These are phyloP conservation scores for Hibiscus tridactylites DNA, from an alignment of 345 rosid genomes.

Conservation along the genomic window DNA sequence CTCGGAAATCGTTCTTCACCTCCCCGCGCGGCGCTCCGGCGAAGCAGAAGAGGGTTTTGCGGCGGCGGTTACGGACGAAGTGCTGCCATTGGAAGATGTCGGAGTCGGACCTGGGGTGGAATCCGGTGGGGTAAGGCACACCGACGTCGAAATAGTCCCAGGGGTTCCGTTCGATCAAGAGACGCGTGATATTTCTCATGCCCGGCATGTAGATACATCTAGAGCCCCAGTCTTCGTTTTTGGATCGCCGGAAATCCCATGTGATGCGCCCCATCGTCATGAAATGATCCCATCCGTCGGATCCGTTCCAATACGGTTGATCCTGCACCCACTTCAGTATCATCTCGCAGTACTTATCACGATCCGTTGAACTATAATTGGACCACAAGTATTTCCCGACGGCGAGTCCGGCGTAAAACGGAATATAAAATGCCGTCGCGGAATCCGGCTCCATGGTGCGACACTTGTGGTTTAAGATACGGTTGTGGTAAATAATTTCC, in stretches of 20 bases:
- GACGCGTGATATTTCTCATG: conserved; percentile 92
- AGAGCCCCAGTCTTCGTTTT: conserved; percentile 80
- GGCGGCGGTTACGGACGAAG: conserved; percentile 44
- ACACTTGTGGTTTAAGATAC: conserved; percentile 68
- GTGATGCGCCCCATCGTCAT: conserved; percentile 90
- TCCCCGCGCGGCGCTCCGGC: conserved; percentile 72
- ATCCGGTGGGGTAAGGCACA: conserved; percentile 92
- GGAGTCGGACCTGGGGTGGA: conserved; percentile 75
- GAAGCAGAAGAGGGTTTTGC: conserved; percentile 69
- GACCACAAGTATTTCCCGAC: conserved; percentile 75
- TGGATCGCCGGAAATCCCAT: conserved; percentile 91
- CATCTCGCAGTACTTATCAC: conserved; percentile 64
- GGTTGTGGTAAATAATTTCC: conserved; percentile 75
- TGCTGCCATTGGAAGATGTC: conserved; percentile 76
- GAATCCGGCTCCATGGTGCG: conserved; percentile 57
- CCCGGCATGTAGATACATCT: conserved; percentile 68
- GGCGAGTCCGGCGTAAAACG: conserved; percentile 90
- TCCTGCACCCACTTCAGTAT: conserved; percentile 55
- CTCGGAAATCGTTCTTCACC: conserved; percentile 69
- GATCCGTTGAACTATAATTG: conserved; percentile 42
- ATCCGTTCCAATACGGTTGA: conserved; percentile 55
- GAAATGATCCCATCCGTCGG: conserved; percentile 93
- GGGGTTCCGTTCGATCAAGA: conserved; percentile 80
- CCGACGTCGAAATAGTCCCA: conserved; percentile 98
- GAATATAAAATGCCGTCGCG: conserved; percentile 80